Conservation (phyloP, 1,139 yeast species). For the Pichia terricola region DNA sequence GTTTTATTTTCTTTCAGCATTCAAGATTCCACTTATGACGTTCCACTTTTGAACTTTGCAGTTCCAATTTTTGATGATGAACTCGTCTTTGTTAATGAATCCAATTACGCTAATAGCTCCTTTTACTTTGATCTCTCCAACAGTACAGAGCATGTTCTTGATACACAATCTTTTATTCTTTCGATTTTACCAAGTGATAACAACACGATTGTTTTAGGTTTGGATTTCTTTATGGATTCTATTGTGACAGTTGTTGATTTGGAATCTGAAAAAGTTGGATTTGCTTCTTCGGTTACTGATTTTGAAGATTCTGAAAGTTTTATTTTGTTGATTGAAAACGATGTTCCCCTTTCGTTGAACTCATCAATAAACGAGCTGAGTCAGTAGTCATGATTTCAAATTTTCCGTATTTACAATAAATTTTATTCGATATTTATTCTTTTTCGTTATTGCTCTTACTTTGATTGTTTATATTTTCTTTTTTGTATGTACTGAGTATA, state of each 20-base stretch:
- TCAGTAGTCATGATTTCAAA: too few species aligned
- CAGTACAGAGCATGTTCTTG: background rate
- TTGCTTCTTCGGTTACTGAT: slow-evolving; percentile 32
- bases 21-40: slow-evolving; percentile 37
- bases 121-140: slow-evolving; percentile 1
- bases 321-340: background rate
- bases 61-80: slow-evolving; percentile 20
- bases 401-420: too few species aligned
- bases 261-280: slow-evolving; percentile 49
- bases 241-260: slow-evolving; percentile 64
- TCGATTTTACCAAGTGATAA: slow-evolving; percentile 19
- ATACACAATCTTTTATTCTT: slow-evolving; percentile 2
- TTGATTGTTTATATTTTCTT: too few species aligned
- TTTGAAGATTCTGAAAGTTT: background rate
- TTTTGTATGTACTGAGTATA: too few species aligned
- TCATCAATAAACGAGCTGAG: background rate
- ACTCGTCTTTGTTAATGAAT: slow-evolving; percentile 3
- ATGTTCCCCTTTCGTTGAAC: background rate
- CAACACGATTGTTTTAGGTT: slow-evolving; percentile 39
- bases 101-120: slow-evolving; percentile 5
- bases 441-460: too few species aligned
- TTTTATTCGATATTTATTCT: too few species aligned
- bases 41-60: slow-evolving; percentile 33
- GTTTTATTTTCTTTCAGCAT: slow-evolving; percentile 30
- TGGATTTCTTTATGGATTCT: slow-evolving; percentile 57